Base-by-base conservation (phyloP, 176 grass and related monocot genomes). In the Luzula sylvatica region DNA sequence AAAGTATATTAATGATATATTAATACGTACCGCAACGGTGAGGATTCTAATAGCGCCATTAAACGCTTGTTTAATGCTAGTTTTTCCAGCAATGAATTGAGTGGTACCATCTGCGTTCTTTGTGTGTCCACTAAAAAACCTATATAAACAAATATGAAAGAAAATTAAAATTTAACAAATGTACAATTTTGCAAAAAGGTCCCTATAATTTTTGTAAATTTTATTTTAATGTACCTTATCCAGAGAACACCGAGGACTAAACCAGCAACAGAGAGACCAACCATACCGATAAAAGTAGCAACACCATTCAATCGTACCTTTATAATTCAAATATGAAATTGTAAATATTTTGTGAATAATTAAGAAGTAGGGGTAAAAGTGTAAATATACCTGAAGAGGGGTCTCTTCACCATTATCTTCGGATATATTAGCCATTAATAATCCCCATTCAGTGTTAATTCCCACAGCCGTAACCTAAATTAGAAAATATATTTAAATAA, bases 351-450 rank as follows among this genome's bases (percentile, higher is more conserved):
- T 13, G n/a, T n/a, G 24, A 57, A 51, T 41, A 72, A n/a, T 16
- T 43, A 52, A 20, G 53, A 7, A 32, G 5, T 22, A 49, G 45
- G 11, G 25, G 6, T 27, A 71, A 69, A 18, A 55, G 21, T 39
- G 20, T 43, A 42, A 20, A 71, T 59, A 77, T 78, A 98, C 92
- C 92, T 98, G 92, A 70, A 98, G 70, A 1, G 92, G 92, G 41
- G 85, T 98, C 83, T 98, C 92, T 90, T 98, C 92, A 43, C 81
- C 81, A 63, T 87, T 98, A 80, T 98, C 81, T 69, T 90, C 86
- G 6, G 85, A 98, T 67, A 98, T 77, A 58, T 90, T 90, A 78
- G 86, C 86, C 92, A 98, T 98, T 59, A 98, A 66, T 56, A 83
- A 72, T 71, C 92, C 92, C 92, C 92, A 98, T 77, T 98, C 92